Evolutionary conservation across 2,329 filamentous ascomycete species (phyloP).

Genomic region (Tolypocladium sp.): DNA sequence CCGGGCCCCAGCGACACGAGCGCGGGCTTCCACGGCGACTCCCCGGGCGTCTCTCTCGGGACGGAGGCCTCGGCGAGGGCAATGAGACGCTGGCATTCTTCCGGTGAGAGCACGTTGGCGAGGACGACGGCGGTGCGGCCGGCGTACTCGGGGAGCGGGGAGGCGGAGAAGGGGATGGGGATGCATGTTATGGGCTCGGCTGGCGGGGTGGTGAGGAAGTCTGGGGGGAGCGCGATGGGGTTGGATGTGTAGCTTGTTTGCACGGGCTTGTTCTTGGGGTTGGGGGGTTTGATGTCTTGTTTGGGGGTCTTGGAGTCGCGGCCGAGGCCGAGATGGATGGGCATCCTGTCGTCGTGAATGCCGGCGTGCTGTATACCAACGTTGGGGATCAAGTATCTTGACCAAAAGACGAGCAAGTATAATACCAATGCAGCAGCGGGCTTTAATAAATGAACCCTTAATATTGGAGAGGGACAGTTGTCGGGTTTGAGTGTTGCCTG

Average conservation of each 20-base stretch:
- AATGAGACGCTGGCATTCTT: conserved; percentile 52
- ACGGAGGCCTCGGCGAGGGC: conserved; percentile 44
- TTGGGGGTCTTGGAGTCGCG: not conserved
- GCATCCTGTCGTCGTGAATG: not conserved
- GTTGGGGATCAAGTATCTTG: not conserved
- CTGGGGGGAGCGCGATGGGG: not conserved
- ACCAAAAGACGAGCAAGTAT: not conserved
- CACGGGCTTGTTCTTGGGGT: not conserved
- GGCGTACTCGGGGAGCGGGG: conserved; percentile 40
- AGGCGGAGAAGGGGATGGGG: conserved; percentile 42
- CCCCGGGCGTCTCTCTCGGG: not conserved
- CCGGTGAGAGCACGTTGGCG: conserved; percentile 43
- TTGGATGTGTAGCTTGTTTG: conserved; percentile 3
- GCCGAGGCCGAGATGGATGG: not conserved
- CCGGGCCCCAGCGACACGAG: conserved; percentile 59
- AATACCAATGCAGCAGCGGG: not conserved
- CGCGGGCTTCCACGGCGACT: conserved; percentile 53
- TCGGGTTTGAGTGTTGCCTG: not conserved
- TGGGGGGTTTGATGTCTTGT: not conserved
- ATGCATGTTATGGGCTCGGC: conserved; percentile 14
- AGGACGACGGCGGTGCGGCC: conserved; percentile 47
- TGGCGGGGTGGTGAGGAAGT: not conserved
- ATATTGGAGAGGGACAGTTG: not conserved
- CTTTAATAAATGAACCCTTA: not conserved
- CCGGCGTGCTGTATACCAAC: not conserved